These are phyloP conservation scores for Coniosporium tulheliwenetii DNA, from an alignment of 2,329 filamentous ascomycete genomes.

Conservation along the genomic window DNA sequence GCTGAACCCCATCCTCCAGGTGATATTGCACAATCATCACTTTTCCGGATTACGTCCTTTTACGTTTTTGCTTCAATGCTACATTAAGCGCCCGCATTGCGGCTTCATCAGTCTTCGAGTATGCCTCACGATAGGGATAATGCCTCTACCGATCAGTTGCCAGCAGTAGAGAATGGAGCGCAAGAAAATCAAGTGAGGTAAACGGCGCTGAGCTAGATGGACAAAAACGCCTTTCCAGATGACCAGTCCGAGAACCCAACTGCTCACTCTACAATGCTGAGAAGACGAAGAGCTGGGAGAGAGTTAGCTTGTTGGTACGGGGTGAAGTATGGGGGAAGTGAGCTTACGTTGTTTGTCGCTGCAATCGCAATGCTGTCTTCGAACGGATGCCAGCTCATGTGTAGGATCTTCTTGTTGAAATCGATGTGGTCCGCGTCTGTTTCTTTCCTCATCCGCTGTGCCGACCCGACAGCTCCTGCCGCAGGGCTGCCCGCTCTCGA, in stretches of 20 bases:
- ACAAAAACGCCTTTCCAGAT: constrained; percentile 5
- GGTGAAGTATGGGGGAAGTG: neutral
- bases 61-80: too few relatives aligned
- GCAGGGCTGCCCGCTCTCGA: constrained; percentile 82
- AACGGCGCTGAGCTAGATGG: too few relatives aligned
- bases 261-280: constrained; percentile 30
- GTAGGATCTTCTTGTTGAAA: constrained; percentile 99
- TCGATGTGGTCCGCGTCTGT: constrained; percentile 98
- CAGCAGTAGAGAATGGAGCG: too few relatives aligned
- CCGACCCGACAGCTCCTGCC: constrained; percentile 49
- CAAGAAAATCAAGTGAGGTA: too few relatives aligned
- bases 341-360: constrained; percentile 92
- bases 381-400: constrained; percentile 99
- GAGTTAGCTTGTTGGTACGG: neutral
- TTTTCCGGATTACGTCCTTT: too few relatives aligned
- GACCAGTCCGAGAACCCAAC: constrained; percentile 1
- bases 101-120: too few relatives aligned
- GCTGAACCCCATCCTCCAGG: too few relatives aligned
- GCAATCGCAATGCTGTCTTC: constrained; percentile 99
- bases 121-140: too few relatives aligned
- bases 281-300: constrained; percentile 36
- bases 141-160: too few relatives aligned
- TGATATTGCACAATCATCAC: too few relatives aligned
- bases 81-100: too few relatives aligned
- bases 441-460: constrained; percentile 94